Percentiles rank a stretch among this genome's conserved stretches.
phyloP scores from a whole-genome alignment of 371 early-diverging fungal genomes.

The Fennellomyces sp. region DNA sequence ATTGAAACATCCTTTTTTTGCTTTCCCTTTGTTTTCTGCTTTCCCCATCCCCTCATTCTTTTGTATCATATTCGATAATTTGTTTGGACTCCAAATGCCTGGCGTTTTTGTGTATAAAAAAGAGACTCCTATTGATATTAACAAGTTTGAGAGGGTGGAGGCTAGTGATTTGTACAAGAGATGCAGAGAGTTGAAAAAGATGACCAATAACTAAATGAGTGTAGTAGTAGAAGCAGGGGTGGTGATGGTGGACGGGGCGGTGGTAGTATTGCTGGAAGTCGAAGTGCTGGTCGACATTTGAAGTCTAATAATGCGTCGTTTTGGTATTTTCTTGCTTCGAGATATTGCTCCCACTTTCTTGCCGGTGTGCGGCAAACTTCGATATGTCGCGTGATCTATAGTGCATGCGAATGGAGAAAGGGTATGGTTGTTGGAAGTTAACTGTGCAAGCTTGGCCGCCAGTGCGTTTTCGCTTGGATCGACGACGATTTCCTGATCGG shows the following conservation, averaged over 20 bases:
- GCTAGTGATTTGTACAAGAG: background rate
- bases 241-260: background rate
- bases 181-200: background rate
- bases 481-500: slow-evolving; percentile 56
- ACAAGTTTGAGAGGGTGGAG: background rate
- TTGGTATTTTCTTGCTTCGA: slow-evolving; percentile 45
- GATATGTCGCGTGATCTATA: slow-evolving; percentile 80
- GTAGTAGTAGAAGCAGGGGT: background rate
- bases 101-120: background rate
- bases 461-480: slow-evolving; percentile 76
- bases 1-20: background rate
- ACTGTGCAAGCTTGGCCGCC: slow-evolving; percentile 87
- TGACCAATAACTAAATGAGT: background rate
- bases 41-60: background rate
- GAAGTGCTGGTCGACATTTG: slow-evolving; percentile 16
- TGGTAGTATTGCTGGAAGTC: slow-evolving; percentile 1
- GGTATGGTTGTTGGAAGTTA: slow-evolving; percentile 84
- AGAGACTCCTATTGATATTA: background rate
- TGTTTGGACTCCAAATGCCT: background rate
- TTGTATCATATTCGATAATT: background rate
- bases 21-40: background rate
- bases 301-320: slow-evolving; percentile 45
- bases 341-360: slow-evolving; percentile 35
- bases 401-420: slow-evolving; percentile 84
- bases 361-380: slow-evolving; percentile 65